Percentiles rank a stretch among this genome's conserved stretches.
These are phyloP conservation scores for Lipomyces spencermartinsiae DNA, from an alignment of 805 yeast genomes.

Conservation along the genomic window DNA sequence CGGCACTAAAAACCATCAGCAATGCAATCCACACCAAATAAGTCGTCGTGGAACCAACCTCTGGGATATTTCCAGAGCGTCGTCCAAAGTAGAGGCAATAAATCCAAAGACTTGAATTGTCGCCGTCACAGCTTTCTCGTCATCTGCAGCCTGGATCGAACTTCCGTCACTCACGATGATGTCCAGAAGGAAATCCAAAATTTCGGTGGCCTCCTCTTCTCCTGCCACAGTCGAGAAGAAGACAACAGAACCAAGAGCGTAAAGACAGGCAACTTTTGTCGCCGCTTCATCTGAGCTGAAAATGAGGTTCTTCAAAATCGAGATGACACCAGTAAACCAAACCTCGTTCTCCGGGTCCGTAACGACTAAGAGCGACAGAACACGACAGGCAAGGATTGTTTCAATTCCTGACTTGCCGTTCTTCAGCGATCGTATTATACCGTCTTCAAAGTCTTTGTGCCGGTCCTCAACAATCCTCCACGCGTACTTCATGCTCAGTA, in stretches of 20 bases:
- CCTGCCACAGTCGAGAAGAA: slow-evolving; percentile 27
- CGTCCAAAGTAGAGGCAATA: slow-evolving; percentile 28
- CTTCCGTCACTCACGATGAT: slow-evolving; percentile 38
- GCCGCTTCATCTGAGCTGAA: slow-evolving; percentile 12
- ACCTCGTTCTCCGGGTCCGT: slow-evolving; percentile 34
- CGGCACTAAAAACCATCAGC: slow-evolving; percentile 12
- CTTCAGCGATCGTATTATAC: slow-evolving; percentile 18
- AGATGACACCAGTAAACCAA: slow-evolving; percentile 9
- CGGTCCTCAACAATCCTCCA: slow-evolving; percentile 31
- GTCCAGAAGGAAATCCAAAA: slow-evolving; percentile 29
- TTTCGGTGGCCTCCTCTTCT: slow-evolving; percentile 13
- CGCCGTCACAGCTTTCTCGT: slow-evolving; percentile 35
- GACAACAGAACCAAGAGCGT: slow-evolving; percentile 26
- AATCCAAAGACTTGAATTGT: slow-evolving; percentile 35
- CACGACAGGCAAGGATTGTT: slow-evolving; percentile 22
- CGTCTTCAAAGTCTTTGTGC: slow-evolving; percentile 30
- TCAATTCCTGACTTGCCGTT: slow-evolving; percentile 28
- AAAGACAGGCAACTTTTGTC: slow-evolving; percentile 27
- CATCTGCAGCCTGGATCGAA: slow-evolving; percentile 35
- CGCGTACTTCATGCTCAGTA: slow-evolving; percentile 33
- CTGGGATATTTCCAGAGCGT: slow-evolving; percentile 29
- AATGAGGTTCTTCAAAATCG: slow-evolving; percentile 17
- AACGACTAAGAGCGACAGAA: slow-evolving; percentile 29
- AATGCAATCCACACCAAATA: not conserved
- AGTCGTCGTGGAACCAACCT: slow-evolving; percentile 7